phyloP scores from a whole-genome alignment of 2,329 filamentous ascomycete genomes.

The Talaromyces sp. region DNA sequence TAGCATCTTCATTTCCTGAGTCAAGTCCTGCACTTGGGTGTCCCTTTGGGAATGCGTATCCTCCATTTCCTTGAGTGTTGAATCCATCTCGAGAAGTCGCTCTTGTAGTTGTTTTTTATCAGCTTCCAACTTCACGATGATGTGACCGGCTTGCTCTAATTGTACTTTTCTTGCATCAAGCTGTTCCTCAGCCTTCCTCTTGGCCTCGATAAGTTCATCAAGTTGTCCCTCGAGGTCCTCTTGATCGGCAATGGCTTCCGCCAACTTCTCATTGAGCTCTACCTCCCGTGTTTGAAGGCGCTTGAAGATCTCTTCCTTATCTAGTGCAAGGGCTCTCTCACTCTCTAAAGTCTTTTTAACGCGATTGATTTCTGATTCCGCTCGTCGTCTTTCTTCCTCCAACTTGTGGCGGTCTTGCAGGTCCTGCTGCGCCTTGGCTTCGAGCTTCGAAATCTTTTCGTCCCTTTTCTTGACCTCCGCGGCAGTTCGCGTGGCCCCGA shows the following conservation, averaged over 20 bases:
- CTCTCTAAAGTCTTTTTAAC: slow-evolving; percentile 94
- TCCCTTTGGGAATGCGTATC: slow-evolving; percentile 68
- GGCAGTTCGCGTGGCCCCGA: slow-evolving; percentile 86
- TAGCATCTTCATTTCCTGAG: slow-evolving; percentile 83
- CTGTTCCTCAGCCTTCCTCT: slow-evolving; percentile 82
- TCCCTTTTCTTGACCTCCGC: slow-evolving; percentile 93
- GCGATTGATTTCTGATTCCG: slow-evolving; percentile 79
- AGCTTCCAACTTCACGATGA: slow-evolving; percentile 79
- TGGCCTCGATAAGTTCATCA: slow-evolving; percentile 80
- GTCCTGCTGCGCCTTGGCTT: slow-evolving; percentile 77
- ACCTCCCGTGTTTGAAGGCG: slow-evolving; percentile 87
- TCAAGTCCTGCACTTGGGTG: slow-evolving; percentile 69
- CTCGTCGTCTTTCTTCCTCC: slow-evolving; percentile 85
- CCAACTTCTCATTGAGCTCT: slow-evolving; percentile 88
- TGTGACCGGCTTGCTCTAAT: slow-evolving; percentile 82
- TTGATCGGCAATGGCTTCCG: slow-evolving; percentile 88
- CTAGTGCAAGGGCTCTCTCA: slow-evolving; percentile 87
- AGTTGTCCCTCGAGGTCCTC: slow-evolving; percentile 91
- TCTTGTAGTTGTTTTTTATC: slow-evolving; percentile 74
- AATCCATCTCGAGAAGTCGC: slow-evolving; percentile 66
- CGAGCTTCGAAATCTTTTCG: slow-evolving; percentile 83
- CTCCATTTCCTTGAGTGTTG: slow-evolving; percentile 66
- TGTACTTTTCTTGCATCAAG: slow-evolving; percentile 74
- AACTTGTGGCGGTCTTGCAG: slow-evolving; percentile 69
- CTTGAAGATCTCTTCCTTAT: slow-evolving; percentile 99